Base-by-base conservation (phyloP, 2,329 filamentous ascomycete species). In the Aspergillus ibericus region DNA sequence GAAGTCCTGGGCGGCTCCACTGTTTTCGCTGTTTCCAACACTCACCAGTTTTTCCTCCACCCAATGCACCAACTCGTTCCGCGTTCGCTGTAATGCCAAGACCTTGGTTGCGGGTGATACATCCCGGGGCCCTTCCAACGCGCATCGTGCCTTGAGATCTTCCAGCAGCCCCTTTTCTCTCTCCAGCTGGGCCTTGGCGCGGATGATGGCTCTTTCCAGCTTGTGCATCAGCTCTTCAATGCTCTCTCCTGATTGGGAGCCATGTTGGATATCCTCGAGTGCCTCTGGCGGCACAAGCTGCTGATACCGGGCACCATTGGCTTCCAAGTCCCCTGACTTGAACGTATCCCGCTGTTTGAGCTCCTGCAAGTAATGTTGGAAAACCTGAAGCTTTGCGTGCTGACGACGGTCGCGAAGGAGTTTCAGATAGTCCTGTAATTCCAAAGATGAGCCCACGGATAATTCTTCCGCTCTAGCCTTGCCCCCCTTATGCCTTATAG, bases 31-130 rank as follows among this genome's bases (percentile, higher is more conserved):
- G 51, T 68, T 68, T 5, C 65, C 69, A 46, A 70, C 69, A 15
- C 63, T 78, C 16, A 77, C 72, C 47, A 83, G 64, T 44, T 81
- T 80, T 40, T 76, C 74, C 63, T 83, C 81, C 6, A 83, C 75
- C 81, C 81, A 83, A 46, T 77, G 72, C 5, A 82, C 75, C 44
- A 83, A 69, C 59, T 81, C 80, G 58, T 82, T 75, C 46, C 80
- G 75, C 12, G 79, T 81, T 36, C 70, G 69, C 52, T 78, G 72
- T 25, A 83, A 68, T 4, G 78, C 79, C 49, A 63, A 60, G 0
- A 77, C 53, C 58, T 67, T 75, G 7, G 60, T 57, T 16, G 60
- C 61, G 3, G 67, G 48, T 2, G 63, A 34, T 9, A 58, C 20
- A 16, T 59, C 54, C 16, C 48, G 53, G 13, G 54, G 44, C 5